These are phyloP conservation scores for Curvularia eragrostidis DNA, from an alignment of 2,329 filamentous ascomycete genomes.

Conservation along the genomic window DNA sequence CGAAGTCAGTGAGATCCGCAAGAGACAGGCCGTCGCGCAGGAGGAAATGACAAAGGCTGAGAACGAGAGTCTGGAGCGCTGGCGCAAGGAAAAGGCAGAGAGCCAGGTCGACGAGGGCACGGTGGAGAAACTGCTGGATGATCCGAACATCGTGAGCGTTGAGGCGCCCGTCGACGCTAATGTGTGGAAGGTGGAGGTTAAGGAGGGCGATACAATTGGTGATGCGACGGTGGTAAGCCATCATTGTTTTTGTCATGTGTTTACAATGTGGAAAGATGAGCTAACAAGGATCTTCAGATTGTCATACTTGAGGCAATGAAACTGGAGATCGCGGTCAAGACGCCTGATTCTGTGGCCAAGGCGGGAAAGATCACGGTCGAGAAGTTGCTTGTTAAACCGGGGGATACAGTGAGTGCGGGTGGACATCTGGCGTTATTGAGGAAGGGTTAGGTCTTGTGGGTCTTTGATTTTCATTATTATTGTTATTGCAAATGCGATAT, in stretches of 20 bases:
- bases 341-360: slow-evolving; percentile 35
- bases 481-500: background rate
- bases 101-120: slow-evolving; percentile 56
- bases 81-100: slow-evolving; percentile 54
- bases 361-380: slow-evolving; percentile 42
- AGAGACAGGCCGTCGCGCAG: slow-evolving; percentile 57
- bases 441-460: background rate
- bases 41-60: slow-evolving; percentile 57
- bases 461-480: background rate
- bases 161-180: slow-evolving; percentile 56
- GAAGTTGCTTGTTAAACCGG: slow-evolving; percentile 53
- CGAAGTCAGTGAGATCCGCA: slow-evolving; percentile 57
- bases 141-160: slow-evolving; percentile 48
- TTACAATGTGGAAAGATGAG: background rate
- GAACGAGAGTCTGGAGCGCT: slow-evolving; percentile 53
- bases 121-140: slow-evolving; percentile 58
- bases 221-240: slow-evolving; percentile 40
- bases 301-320: slow-evolving; percentile 58
- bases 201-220: slow-evolving; percentile 47
- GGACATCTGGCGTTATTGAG: slow-evolving; percentile 40
- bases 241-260: background rate
- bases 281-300: slow-evolving; percentile 27
- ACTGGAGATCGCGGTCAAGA: slow-evolving; percentile 55
- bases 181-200: slow-evolving; percentile 54
- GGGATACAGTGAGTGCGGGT: slow-evolving; percentile 50